Evolutionary conservation across 192 early-diverging fungal genomes (phyloP).

Genomic region (Rhizophlyctis rosea): DNA sequence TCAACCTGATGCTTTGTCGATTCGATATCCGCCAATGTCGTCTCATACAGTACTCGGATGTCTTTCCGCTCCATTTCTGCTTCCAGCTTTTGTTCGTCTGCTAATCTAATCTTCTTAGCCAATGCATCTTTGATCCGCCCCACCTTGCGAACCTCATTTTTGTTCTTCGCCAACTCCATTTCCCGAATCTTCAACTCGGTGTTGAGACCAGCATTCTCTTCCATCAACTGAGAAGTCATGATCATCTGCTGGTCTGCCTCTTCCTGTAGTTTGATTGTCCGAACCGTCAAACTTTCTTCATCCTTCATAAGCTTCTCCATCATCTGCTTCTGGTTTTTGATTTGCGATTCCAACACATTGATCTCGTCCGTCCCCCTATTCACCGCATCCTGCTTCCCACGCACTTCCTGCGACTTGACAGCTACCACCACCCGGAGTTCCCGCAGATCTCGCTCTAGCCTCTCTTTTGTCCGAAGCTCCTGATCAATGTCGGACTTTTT

Average conservation of each 20-base stretch:
- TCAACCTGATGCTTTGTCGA: constrained; percentile 41
- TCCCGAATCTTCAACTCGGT: constrained; percentile 47
- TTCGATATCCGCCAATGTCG: constrained; percentile 34
- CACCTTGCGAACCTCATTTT: constrained; percentile 48
- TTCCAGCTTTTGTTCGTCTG: constrained; percentile 56
- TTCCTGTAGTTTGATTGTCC: constrained; percentile 51
- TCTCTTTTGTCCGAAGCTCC: constrained; percentile 57
- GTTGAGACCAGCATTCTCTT: constrained; percentile 42
- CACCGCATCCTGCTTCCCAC: constrained; percentile 54
- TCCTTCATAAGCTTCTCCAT: constrained; percentile 56
- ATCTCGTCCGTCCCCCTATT: constrained; percentile 61
- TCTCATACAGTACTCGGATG: constrained; percentile 41
- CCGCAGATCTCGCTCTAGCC: constrained; percentile 53
- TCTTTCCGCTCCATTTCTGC: constrained; percentile 49
- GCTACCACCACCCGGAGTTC: constrained; percentile 56
- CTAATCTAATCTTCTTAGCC: constrained; percentile 48
- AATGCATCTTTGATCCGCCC: constrained; percentile 46
- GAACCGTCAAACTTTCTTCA: constrained; percentile 44
- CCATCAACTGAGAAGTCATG: constrained; percentile 42
- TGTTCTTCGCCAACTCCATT: constrained; percentile 40
- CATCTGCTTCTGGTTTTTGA: constrained; percentile 47
- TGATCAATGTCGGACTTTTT: constrained; percentile 60
- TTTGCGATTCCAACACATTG: constrained; percentile 49
- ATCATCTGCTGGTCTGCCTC: constrained; percentile 59
- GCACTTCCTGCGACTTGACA: constrained; percentile 60